A percentile compares a stretch with the other conserved stretches of the same genome.
phyloP scores from a whole-genome alignment of 352 stramenopile genomes.

The Globisporangium iwayamae region DNA sequence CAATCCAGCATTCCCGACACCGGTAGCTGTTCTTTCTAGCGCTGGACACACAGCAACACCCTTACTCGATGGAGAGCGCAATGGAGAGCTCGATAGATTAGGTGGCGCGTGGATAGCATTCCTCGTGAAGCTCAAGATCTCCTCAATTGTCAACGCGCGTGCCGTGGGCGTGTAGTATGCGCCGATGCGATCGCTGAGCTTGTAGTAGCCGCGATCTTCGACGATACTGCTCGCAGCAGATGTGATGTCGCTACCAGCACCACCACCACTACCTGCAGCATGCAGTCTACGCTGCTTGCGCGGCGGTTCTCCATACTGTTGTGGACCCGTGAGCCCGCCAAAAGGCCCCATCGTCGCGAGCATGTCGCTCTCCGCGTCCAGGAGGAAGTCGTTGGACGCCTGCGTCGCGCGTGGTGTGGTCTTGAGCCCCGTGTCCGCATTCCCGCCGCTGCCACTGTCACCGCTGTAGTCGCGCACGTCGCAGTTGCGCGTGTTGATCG shows the following conservation, averaged over 20 bases:
- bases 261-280: constrained; percentile 1
- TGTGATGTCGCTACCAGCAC: not conserved
- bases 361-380: constrained; percentile 42
- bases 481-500: constrained; percentile 79
- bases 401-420: constrained; percentile 12
- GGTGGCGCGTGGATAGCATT: constrained; percentile 43
- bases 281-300: constrained; percentile 36
- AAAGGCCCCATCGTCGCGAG: constrained; percentile 67
- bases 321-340: constrained; percentile 53
- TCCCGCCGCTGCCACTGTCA: not conserved
- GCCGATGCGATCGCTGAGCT: constrained; percentile 78
- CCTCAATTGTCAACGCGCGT: constrained; percentile 57
- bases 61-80: constrained; percentile 39
- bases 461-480: constrained; percentile 45
- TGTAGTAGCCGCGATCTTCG: constrained; percentile 74
- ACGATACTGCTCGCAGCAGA: constrained; percentile 17
- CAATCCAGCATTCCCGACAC: not conserved
- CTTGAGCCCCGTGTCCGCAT: not conserved
- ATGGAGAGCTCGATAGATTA: constrained; percentile 31
- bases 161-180: constrained; percentile 71
- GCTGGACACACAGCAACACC: constrained; percentile 47
- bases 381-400: constrained; percentile 16
- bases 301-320: constrained; percentile 17
- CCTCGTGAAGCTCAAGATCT: constrained; percentile 64
- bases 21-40: constrained; percentile 32